Evolutionary conservation across 495 filamentous ascomycete species (phyloP), one percentile per base, ranked within the genome.

Genomic region (Talaromyces thailandensis): DNA sequence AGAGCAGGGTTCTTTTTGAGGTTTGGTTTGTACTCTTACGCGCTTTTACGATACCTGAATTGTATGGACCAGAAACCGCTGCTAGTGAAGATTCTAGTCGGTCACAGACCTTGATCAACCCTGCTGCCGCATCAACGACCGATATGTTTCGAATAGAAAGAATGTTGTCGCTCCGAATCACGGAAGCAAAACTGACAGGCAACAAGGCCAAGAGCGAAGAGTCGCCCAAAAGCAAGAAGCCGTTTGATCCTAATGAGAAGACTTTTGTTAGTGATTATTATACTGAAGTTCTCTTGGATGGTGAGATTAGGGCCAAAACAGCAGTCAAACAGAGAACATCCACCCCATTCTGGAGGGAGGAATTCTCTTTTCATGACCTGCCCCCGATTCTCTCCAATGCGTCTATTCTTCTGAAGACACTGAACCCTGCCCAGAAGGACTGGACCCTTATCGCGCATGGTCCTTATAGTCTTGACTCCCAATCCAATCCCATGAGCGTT

Each of bases 1-100:
- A 98, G 65, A 92, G 85, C 21, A 82, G 95, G 21, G 88, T 96
- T 1, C 76, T 94, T 6, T 96, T 94, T 69, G 94, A 99, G 68
- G 95, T 96, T 12, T 98, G 94, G 95, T 93, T 96, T 69, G 94
- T 96, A 7, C 80, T 99, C 26, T 69, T 99, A 26, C 84, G 93
- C 63, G 92, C 94, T 1, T 98, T 97, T 68, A 90, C 94, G 1
- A 89, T 95, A 56, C 95, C 95, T 8, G 93, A 98, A 69, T 79
- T 99, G 31, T 98, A 96, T 66, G 89, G 88, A 3, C 83, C 84
- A 12, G 74, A 79, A 58, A 67, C 66, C 6, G 60, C 69, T 9
- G 62, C 70, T 48, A 65, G 68, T n/a, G 71, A 76, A 16, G 66
- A 75, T 16, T 61, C 61, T 12, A 64, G 45, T 7, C 66, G 66